Conservation (phyloP, 148 eudicot species). For the Salicornia ramosissima region DNA sequence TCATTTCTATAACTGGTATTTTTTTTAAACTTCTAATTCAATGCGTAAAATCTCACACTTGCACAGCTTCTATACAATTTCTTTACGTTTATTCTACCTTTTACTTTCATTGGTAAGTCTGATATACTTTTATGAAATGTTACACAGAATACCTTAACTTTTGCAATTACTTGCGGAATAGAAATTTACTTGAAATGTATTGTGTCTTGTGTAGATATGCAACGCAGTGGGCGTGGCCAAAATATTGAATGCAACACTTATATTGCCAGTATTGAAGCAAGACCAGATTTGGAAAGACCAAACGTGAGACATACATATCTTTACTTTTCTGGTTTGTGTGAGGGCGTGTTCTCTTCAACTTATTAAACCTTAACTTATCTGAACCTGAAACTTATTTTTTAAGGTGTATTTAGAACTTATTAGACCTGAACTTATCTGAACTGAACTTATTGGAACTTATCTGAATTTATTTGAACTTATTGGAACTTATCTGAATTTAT, state of each 20-base stretch:
- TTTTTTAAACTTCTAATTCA: background rate
- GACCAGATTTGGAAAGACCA: conserved; percentile 99
- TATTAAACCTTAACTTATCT: no score
- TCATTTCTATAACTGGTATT: background rate
- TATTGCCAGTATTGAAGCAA: conserved; percentile 95
- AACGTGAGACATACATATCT: conserved; percentile 57
- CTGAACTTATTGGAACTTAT: no score
- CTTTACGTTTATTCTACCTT: background rate
- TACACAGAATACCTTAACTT: background rate
- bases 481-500: no score
- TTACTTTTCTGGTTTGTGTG: background rate
- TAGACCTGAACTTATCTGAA: no score
- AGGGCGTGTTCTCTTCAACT: no score
- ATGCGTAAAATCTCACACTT: background rate
- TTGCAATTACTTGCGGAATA: background rate
- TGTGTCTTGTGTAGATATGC: conserved; percentile 66
- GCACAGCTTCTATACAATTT: background rate
- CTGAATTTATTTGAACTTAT: no score
- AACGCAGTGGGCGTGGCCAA: conserved; percentile 99
- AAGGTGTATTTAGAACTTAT: no score
- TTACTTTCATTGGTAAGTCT: background rate
- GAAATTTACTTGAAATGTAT: conserved; percentile 2
- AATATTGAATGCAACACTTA: conserved; percentile 91
- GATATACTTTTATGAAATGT: background rate
- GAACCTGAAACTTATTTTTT: no score